These are phyloP conservation scores for Diospyros kaki DNA, from an alignment of 148 eudicot genomes.

Conservation along the genomic window DNA sequence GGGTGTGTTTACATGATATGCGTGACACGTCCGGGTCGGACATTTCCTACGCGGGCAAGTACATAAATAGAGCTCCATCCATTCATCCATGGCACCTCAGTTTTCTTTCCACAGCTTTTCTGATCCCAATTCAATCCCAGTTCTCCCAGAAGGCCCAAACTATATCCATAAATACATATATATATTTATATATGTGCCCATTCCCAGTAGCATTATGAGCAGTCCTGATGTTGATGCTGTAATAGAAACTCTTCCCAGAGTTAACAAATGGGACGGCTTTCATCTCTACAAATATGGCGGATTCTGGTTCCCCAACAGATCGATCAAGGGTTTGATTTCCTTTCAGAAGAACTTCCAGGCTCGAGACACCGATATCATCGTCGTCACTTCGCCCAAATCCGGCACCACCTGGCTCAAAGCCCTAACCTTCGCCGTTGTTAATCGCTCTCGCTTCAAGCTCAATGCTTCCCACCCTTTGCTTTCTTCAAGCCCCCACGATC, in stretches of 20 bases:
- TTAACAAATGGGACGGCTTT: conserved; percentile 39
- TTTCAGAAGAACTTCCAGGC: conserved; percentile 35
- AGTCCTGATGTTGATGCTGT: too few relatives aligned
- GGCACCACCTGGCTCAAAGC: conserved; percentile 80
- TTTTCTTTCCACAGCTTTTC: too few relatives aligned
- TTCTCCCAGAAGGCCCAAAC: too few relatives aligned
- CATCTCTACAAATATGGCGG: conserved; percentile 34
- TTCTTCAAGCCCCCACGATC: conserved; percentile 55
- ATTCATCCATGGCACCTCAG: too few relatives aligned
- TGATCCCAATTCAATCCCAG: too few relatives aligned
- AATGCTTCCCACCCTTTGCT: conserved; percentile 36
- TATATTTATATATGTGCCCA: too few relatives aligned
- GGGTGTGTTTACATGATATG: too few relatives aligned
- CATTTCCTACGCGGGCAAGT: too few relatives aligned
- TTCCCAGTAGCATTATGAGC: too few relatives aligned
- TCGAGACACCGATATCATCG: conserved; percentile 33
- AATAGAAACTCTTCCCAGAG: conserved; percentile 39
- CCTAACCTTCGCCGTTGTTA: conserved; percentile 34
- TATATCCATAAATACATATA: too few relatives aligned
- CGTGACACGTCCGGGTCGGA: too few relatives aligned
- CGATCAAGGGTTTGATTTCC: conserved; percentile 33
- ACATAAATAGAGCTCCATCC: too few relatives aligned
- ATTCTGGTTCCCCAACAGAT: conserved; percentile 53
- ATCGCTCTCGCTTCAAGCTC: conserved; percentile 11
- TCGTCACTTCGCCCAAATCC: conserved; percentile 52